Conservation (phyloP, 768 basidiomycete species). For the Podaxis mareebaensis region DNA sequence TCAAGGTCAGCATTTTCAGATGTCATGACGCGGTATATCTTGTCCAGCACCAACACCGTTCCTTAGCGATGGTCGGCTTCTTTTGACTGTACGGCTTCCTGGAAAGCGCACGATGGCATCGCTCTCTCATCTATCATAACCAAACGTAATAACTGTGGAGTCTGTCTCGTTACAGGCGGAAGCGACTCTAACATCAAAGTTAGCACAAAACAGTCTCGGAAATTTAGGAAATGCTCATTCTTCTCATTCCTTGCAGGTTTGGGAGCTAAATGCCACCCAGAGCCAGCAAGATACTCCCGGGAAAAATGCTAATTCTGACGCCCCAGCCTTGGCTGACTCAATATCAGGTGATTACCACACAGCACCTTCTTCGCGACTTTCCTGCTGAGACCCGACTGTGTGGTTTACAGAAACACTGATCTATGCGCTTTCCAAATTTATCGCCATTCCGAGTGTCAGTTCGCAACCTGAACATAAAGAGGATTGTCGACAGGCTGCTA, state of each 20-base stretch:
- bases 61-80: slow-evolving; percentile 76
- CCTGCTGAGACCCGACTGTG: not conserved
- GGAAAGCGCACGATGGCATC: slow-evolving; percentile 80
- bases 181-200: slow-evolving; percentile 88
- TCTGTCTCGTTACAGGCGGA: slow-evolving; percentile 71
- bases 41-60: not conserved
- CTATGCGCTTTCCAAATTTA: slow-evolving; percentile 80
- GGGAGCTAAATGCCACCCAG: slow-evolving; percentile 47
- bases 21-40: slow-evolving; percentile 1
- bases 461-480: slow-evolving; percentile 65
- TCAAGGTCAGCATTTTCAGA: slow-evolving; percentile 53
- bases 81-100: slow-evolving; percentile 84
- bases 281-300: slow-evolving; percentile 20
- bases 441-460: slow-evolving; percentile 87
- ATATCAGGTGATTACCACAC: slow-evolving; percentile 25
- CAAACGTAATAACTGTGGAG: slow-evolving; percentile 30
- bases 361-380: not conserved
- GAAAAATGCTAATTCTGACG: slow-evolving; percentile 2
- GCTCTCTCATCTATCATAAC: slow-evolving; percentile 77
- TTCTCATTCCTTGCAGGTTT: slow-evolving; percentile 38
- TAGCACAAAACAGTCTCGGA: not conserved
- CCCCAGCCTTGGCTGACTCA: slow-evolving; percentile 15
- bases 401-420: slow-evolving; percentile 62
- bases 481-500: slow-evolving; percentile 92
- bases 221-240: not conserved